These are phyloP conservation scores for Candida maris DNA, from an alignment of 805 yeast species.

Conservation along the genomic window DNA sequence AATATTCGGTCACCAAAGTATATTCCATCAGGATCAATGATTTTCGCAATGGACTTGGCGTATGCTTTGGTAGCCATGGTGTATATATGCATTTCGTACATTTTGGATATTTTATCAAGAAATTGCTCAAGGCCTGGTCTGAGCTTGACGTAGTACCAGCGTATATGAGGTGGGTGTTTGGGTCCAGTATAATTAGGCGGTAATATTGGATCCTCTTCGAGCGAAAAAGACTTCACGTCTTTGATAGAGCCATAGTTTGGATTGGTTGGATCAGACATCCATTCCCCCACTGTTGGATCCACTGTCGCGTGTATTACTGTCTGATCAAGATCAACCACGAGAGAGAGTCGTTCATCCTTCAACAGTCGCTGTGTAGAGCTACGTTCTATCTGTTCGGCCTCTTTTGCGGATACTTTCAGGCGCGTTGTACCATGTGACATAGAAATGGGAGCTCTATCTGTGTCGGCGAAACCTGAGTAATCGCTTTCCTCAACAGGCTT, in stretches of 20 bases:
- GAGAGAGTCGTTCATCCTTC: constrained; percentile 63
- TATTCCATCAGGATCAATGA: constrained; percentile 85
- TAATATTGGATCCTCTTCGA: constrained; percentile 68
- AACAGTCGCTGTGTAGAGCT: constrained; percentile 58
- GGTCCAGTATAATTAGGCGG: constrained; percentile 63
- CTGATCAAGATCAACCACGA: constrained; percentile 96
- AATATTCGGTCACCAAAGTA: constrained; percentile 89
- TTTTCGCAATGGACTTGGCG: constrained; percentile 82
- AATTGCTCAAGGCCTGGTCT: constrained; percentile 85
- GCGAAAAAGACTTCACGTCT: constrained; percentile 72
- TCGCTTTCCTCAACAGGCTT: constrained; percentile 70
- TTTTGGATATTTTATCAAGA: constrained; percentile 54
- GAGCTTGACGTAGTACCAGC: constrained; percentile 90
- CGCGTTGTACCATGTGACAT: constrained; percentile 90
- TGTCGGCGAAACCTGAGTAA: constrained; percentile 63
- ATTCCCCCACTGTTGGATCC: constrained; percentile 94
- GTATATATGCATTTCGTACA: constrained; percentile 88
- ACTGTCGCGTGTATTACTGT: constrained; percentile 97
- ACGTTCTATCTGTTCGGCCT: constrained; percentile 81
- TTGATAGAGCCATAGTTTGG: constrained; percentile 83
- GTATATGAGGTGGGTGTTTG: constrained; percentile 51
- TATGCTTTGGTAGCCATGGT: constrained; percentile 98
- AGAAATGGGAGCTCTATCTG: constrained; percentile 75
- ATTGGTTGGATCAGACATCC: constrained; percentile 83
- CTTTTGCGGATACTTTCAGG: constrained; percentile 76